phyloP scores from a whole-genome alignment of 2,329 filamentous ascomycete genomes.

The Colletotrichum spaethianum region DNA sequence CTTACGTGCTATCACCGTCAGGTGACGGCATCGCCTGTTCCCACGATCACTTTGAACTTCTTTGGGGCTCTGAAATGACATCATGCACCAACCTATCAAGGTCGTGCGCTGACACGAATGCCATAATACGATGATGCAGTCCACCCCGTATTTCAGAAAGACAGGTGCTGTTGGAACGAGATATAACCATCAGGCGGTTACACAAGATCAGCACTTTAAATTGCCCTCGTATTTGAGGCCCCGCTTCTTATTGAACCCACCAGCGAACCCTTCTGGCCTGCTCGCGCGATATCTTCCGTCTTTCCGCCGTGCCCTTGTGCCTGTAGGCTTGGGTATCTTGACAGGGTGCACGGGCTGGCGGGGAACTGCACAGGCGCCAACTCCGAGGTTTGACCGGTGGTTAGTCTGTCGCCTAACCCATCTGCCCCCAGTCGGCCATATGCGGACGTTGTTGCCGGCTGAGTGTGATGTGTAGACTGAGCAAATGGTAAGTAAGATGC shows the following conservation, averaged over 20 bases:
- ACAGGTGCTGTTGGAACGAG: too few relatives aligned
- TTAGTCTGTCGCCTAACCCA: neutral
- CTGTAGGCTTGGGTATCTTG: neutral
- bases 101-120: neutral
- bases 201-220: neutral
- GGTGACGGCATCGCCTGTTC: neutral
- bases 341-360: neutral
- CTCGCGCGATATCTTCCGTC: too few relatives aligned
- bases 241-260: too few relatives aligned
- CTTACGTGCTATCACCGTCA: too few relatives aligned
- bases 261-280: neutral
- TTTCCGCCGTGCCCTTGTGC: neutral
- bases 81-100: neutral
- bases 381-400: neutral
- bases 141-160: too few relatives aligned
- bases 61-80: neutral
- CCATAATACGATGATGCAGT: neutral
- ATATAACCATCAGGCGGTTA: neutral
- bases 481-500: too few relatives aligned
- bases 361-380: neutral
- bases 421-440: neutral
- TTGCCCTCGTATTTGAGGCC: too few relatives aligned
- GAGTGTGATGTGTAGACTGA: too few relatives aligned
- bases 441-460: neutral
- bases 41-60: neutral